Base-by-base conservation (phyloP, 78 protist genomes). In the Tieghemostelium lacteum region DNA sequence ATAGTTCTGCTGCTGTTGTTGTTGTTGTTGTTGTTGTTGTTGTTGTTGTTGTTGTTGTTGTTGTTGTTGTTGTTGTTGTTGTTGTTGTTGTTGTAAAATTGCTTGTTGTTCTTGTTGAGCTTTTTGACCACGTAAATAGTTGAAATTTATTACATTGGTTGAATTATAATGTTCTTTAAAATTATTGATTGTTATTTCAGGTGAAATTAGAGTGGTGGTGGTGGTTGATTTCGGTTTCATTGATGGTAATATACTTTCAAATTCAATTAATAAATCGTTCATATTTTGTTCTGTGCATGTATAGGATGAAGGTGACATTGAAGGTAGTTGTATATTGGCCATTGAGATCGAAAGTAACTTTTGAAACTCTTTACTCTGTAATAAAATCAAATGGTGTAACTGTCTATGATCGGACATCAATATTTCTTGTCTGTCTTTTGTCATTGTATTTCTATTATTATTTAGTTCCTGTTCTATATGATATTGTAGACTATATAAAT, bases 31-130 rank as follows among this genome's bases (percentile, higher is more conserved):
- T 70, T 70, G 58, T 28, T 45, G n/a, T 50, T 49, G n/a, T 29
- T 20, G 22, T 31, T 70, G 34, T 33, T 37, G 60, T 50, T 71
- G 58, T 8, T 54, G 52, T 52, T 50, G n/a, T 49, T n/a, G 40
- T 67, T 67, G 75, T 29, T 69, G 37, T 69, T 69, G 75, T 45
- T 49, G 36, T 49, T 42, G 33, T 69, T 67, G 52, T 1, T 42
- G 39, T 42, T 31, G 40, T 42, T 67, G 20, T 42, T 42, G 37
- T 67, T 42, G 73, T 22, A 36, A 19, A 8, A 34, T 37, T 65
- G 33, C 24, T 42, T 67, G 61, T 67, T 42, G 75, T 8, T 67
- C 26, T 42, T 31, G 31, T 17, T 69, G 28, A 22, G 45, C 42
- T 52, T 71, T 34, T 71, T 52, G 2, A 50, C 40, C 58, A 3